phyloP scores from a whole-genome alignment of 2,329 filamentous ascomycete genomes.

The Monosporascus sp. region DNA sequence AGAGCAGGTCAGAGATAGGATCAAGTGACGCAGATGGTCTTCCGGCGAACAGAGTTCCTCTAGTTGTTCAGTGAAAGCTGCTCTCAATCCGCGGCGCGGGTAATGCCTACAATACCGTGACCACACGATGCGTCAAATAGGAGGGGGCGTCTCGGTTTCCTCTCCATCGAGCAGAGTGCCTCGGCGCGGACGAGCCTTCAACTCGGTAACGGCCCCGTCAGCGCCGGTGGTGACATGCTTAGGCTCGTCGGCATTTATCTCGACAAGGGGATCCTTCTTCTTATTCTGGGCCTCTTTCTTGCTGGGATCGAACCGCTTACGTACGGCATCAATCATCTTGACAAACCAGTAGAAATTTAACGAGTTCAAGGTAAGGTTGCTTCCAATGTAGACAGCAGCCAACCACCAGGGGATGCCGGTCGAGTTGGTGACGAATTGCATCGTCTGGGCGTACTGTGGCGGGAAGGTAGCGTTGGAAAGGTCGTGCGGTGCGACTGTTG shows the following conservation, averaged over 20 bases:
- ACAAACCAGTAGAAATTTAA: conserved; percentile 83
- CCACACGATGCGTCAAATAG: not conserved
- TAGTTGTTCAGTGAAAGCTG: too few species aligned
- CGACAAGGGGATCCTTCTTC: conserved; percentile 21
- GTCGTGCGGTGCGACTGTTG: conserved; percentile 26
- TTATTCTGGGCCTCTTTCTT: conserved; percentile 26
- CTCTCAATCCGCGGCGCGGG: not conserved
- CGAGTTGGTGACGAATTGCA: conserved; percentile 43
- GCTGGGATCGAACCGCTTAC: conserved; percentile 63
- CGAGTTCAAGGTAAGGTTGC: conserved; percentile 67
- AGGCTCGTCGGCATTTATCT: conserved; percentile 16
- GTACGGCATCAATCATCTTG: conserved; percentile 77
- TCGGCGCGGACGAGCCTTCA: conserved; percentile 2
- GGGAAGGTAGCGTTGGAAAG: conserved; percentile 28
- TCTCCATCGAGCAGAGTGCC: conserved; percentile 4
- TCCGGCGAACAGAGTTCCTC: too few species aligned
- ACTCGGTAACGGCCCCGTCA: conserved; percentile 6
- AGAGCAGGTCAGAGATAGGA: too few species aligned
- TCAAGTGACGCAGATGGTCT: too few species aligned
- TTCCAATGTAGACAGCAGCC: conserved; percentile 58
- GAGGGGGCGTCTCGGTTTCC: conserved; percentile 1
- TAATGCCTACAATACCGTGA: not conserved
- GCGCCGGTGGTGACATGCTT: conserved; percentile 27
- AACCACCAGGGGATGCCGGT: conserved; percentile 64
- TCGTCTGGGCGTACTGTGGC: conserved; percentile 34